phyloP scores from a whole-genome alignment of 768 basidiomycete genomes.

The Amanita subjunquillea region DNA sequence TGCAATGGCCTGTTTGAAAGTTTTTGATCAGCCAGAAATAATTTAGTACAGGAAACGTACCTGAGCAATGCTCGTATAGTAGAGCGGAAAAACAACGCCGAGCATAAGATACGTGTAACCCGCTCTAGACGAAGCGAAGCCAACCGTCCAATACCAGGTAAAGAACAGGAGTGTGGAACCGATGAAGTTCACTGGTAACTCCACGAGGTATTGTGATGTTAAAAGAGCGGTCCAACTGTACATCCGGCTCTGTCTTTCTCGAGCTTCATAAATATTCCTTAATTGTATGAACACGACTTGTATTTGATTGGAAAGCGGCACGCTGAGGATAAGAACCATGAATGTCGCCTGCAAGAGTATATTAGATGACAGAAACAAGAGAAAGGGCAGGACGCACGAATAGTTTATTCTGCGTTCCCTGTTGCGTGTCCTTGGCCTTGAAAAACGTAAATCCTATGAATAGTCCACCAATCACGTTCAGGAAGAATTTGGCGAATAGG shows the following conservation, averaged over 20 bases:
- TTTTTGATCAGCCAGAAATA: conserved; percentile 1
- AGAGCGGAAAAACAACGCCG: conserved; percentile 44
- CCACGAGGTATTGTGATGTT: conserved; percentile 43
- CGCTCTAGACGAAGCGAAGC: conserved; percentile 40
- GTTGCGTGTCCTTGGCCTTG: conserved; percentile 39
- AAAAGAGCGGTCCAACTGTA: conserved; percentile 56
- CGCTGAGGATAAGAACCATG: conserved; percentile 42
- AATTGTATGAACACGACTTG: conserved; percentile 50
- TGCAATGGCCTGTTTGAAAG: conserved; percentile 33
- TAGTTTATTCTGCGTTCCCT: conserved; percentile 56
- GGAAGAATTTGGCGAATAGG: conserved; percentile 43
- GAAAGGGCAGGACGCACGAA: conserved; percentile 32
- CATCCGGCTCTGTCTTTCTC: conserved; percentile 57
- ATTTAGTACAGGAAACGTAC: conserved; percentile 15
- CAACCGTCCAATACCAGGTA: conserved; percentile 66
- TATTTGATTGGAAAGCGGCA: conserved; percentile 52
- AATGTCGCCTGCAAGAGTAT: conserved; percentile 32
- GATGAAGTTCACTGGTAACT: conserved; percentile 52
- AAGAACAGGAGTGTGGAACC: conserved; percentile 50
- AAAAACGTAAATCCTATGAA: conserved; percentile 60
- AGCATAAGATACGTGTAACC: conserved; percentile 53
- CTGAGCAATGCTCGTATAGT: conserved; percentile 51
- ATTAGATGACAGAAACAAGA: conserved; percentile 6
- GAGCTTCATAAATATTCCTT: conserved; percentile 54
- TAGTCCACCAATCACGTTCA: conserved; percentile 44